Evolutionary conservation across 257 asterid genomes (phyloP).

Genomic region (Rubia yunnanensis): DNA sequence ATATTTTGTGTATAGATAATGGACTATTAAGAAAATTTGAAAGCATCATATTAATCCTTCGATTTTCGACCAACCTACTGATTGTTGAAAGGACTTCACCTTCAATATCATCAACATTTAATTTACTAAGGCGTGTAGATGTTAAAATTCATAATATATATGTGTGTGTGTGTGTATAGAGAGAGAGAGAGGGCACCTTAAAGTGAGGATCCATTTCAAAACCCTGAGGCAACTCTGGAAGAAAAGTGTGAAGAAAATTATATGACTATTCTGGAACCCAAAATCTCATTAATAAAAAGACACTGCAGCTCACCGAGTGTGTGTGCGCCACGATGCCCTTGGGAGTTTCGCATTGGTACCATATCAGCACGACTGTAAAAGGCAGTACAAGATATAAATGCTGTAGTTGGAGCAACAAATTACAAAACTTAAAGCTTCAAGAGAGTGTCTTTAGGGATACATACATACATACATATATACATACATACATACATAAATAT

Average conservation of each 20-base stretch:
- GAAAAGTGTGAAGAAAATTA: constrained; percentile 6
- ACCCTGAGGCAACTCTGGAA: constrained; percentile 11
- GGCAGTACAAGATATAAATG: constrained; percentile 7
- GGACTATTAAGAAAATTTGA: neutral
- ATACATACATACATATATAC: no score
- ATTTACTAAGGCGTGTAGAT: neutral
- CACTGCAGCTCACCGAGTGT: constrained; percentile 19
- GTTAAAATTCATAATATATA: neutral
- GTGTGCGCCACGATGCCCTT: constrained; percentile 11
- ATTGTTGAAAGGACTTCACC: neutral
- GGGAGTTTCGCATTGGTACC: constrained; percentile 13
- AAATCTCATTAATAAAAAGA: neutral
- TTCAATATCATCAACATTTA: neutral
- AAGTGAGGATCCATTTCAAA: constrained; percentile 6
- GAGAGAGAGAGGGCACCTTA: constrained; percentile 4
- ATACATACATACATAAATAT: no score
- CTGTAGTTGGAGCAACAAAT: neutral
- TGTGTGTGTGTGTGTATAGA: neutral
- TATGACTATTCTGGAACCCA: neutral
- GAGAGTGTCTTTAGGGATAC: neutral
- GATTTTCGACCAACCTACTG: neutral
- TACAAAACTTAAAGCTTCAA: neutral
- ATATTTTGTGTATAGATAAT: neutral
- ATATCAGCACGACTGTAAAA: constrained; percentile 12
- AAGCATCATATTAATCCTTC: neutral